phyloP scores from a whole-genome alignment of 1,284 basidiomycete species.

The Naganishia sp. region DNA sequence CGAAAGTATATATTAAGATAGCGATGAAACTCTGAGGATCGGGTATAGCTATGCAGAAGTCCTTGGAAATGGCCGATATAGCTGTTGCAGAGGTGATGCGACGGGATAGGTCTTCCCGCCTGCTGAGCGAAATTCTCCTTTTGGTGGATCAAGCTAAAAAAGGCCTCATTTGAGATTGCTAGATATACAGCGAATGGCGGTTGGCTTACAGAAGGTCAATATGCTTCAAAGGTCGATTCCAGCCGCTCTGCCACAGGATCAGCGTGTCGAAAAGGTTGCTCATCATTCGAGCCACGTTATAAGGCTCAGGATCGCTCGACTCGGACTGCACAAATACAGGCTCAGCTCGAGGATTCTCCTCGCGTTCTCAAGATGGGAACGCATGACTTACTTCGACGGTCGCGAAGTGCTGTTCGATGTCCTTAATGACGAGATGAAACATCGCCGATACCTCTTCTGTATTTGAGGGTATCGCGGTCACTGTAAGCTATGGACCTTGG shows the following conservation, averaged over 20 bases:
- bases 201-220: conserved; percentile 27
- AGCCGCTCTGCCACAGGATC: conserved; percentile 48
- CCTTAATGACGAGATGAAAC: conserved; percentile 44
- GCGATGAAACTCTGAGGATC: conserved; percentile 42
- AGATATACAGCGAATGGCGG: no score
- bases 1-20: conserved; percentile 44
- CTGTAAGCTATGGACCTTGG: not conserved
- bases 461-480: no score
- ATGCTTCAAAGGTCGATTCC: conserved; percentile 37
- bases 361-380: not conserved
- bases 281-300: conserved; percentile 17
- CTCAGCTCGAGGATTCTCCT: not conserved
- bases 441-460: conserved; percentile 42
- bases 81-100: conserved; percentile 30
- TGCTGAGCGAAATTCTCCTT: conserved; percentile 21
- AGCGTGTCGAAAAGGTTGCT: conserved; percentile 31
- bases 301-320: not conserved
- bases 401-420: conserved; percentile 39
- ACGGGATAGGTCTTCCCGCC: conserved; percentile 34
- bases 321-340: no score
- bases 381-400: conserved; percentile 38
- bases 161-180: not conserved
- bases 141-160: not conserved
- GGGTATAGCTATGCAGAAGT: conserved; percentile 47
- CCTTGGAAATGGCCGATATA: conserved; percentile 41